Evolutionary conservation across 768 basidiomycete genomes (phyloP), one percentile per base, ranked within the genome.

Genomic region (Boletus rex-veris): DNA sequence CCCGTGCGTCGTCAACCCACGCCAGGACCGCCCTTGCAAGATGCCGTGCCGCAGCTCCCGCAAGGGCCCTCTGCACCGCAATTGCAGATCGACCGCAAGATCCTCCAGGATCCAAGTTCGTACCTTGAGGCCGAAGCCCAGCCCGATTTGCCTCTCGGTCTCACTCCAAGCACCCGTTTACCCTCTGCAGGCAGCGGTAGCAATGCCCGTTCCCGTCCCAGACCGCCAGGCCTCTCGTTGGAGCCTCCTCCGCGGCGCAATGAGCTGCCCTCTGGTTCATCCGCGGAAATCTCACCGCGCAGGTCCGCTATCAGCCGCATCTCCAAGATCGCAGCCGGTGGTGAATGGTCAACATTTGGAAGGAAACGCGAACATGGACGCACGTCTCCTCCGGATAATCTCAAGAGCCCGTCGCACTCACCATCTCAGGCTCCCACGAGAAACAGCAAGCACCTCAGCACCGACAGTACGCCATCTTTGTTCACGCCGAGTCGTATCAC

Each of bases 281-380:
- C 49, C 50, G 35, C 41, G 21, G 56, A 59, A 36, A 45, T 55
- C 48, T 52, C 57, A n/a, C 51, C 54, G 18, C 60, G 47, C 44
- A 52, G 50, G 45, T 47, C 53, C 35, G 18, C 48, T 33, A 57
- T 59, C 42, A 51, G 45, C 11, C 64, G 48, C 53, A 38, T 61
- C 16, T 68, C 66, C 45, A 60, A 53, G 42, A 40, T 62, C 24
- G 53, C 60, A 9, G 38, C 53, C 0, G 55, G 63, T 39, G 64
- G 64, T 11, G 69, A 64, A 54, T 73, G 72, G 72, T 64, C 72
- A 24, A 73, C 72, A 12, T 75, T 73, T 62, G 72, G 72, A 28
- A 65, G 70, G 44, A 59, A 52, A 43, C 61, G 59, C 37, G 57
- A 54, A 8, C 60, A 53, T 10, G 15, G 35, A 15, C 52, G 50